These are phyloP conservation scores for Xerocomus potaroensis DNA, from an alignment of 768 basidiomycete genomes.

Conservation along the genomic window DNA sequence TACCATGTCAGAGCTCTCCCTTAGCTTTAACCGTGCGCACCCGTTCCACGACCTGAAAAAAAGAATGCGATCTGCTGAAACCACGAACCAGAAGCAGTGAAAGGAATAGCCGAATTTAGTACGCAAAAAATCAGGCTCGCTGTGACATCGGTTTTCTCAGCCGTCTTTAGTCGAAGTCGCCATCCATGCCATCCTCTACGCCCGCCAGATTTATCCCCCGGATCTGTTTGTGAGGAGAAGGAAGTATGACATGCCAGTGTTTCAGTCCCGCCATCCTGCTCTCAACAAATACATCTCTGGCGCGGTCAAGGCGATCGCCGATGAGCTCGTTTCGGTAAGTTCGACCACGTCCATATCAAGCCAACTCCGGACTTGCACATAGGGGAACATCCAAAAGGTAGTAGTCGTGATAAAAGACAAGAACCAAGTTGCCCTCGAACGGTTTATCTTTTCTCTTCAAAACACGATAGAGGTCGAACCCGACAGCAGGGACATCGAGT, in stretches of 20 bases:
- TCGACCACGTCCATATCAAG: background rate
- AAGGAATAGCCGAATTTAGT: slow-evolving; percentile 72
- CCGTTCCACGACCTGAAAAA: background rate
- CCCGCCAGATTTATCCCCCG: slow-evolving; percentile 85
- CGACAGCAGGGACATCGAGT: slow-evolving; percentile 71
- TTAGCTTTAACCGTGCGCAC: slow-evolving; percentile 38
- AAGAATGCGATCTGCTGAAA: slow-evolving; percentile 8
- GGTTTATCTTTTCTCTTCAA: slow-evolving; percentile 85
- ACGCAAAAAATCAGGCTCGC: slow-evolving; percentile 20
- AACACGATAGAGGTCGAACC: slow-evolving; percentile 71
- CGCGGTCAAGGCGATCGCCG: slow-evolving; percentile 74
- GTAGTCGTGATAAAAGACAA: slow-evolving; percentile 82
- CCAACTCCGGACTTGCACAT: background rate
- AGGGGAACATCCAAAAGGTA: slow-evolving; percentile 80
- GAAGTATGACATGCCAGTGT: slow-evolving; percentile 89
- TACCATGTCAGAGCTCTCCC: slow-evolving; percentile 26
- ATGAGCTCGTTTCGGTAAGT: slow-evolving; percentile 66
- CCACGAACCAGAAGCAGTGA: slow-evolving; percentile 48
- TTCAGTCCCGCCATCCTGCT: slow-evolving; percentile 87
- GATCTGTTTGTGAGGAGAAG: slow-evolving; percentile 83
- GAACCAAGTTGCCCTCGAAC: slow-evolving; percentile 77
- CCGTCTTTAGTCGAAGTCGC: slow-evolving; percentile 77
- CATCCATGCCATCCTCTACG: slow-evolving; percentile 87
- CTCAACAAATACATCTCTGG: slow-evolving; percentile 89
- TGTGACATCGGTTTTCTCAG: slow-evolving; percentile 3